phyloP scores from a whole-genome alignment of 2,329 filamentous ascomycete genomes.

The Leptographium procerum region DNA sequence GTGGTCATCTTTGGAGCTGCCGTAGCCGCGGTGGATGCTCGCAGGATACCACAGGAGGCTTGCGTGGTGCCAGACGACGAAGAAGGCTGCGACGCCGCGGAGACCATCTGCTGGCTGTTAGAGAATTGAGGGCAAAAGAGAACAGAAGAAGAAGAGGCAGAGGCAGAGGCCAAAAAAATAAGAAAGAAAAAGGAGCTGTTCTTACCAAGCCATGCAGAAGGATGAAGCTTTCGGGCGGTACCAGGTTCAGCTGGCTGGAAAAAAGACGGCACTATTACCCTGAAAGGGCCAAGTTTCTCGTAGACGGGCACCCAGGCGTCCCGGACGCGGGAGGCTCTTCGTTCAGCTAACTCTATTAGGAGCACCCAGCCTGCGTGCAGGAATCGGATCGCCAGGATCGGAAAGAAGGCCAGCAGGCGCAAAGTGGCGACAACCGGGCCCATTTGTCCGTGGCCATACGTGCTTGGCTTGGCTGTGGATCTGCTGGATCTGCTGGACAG shows the following conservation, averaged over 20 bases:
- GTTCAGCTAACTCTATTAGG: conserved; percentile 1
- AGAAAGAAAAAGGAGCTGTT: not conserved
- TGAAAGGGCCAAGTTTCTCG: not conserved
- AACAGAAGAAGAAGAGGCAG: not conserved
- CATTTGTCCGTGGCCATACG: conserved; percentile 13
- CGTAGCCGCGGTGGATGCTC: conserved; percentile 19
- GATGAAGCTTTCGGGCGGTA: conserved; percentile 9
- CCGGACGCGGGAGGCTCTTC: not conserved
- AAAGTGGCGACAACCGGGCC: not conserved
- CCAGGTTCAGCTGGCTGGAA: not conserved
- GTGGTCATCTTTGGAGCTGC: conserved; percentile 7
- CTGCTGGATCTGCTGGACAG: not conserved
- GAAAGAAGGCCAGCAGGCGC: not conserved
- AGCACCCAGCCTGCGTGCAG: not conserved
- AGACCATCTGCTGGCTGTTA: conserved; percentile 31
- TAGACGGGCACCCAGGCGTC: not conserved
- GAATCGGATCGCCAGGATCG: not conserved
- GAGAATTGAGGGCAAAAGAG: not conserved
- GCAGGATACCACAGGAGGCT: conserved; percentile 20
- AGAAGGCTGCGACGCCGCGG: conserved; percentile 41
- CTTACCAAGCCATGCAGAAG: conserved; percentile 17
- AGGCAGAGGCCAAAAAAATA: not conserved
- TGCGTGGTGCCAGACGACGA: conserved; percentile 40
- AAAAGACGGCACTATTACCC: not conserved
- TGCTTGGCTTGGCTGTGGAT: not conserved